Base-by-base conservation (phyloP, 176 grass and related monocot species). In the bread wheat (Triticum aestivum) region DNA sequence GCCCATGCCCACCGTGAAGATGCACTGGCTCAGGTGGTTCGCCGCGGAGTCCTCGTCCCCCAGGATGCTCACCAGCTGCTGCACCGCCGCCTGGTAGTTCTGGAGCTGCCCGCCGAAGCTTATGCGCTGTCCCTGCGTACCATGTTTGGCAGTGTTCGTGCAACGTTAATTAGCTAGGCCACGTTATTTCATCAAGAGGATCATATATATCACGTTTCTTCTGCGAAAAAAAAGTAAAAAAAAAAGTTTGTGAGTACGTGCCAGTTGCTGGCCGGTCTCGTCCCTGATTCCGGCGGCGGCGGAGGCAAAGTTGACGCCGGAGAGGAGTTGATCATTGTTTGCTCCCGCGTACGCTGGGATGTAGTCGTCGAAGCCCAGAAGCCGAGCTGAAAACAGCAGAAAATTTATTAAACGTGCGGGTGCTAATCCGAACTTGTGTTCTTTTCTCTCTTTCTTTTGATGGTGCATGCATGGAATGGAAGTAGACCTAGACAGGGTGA, bases 251-350 rank as follows among this genome's bases (percentile, higher is more conserved):
- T 76, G 17, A 30, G 0, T 27, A 4, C 51, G n/a, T 83, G 91
- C 96, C 90, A 98, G 80, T 67, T 98, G 96, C 37, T 87, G 93
- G 4, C 93, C 93, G 2, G 96, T 98, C 85, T 98, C 96, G 18
- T 94, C 90, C 39, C 93, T 82, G 79, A 96, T 98, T 58, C 96
- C 96, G 20, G 96, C 96, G 18, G 96, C 96, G 1, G 93, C 96
- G 9, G 96, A 98, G 6, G 96, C 93, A 41, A 96, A 98, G 87
- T 98, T 98, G 34, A 85, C 94, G 61, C 93, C 96, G n/a, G 88
- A 64, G 71, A 98, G 86, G 20, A 96, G 88, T 20, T 89, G 86
- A 33, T 92, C 81, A 8, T 64, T 81, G 37, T 67, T 86, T 8
- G 92, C 88, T 7, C 72, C 79, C 23, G 92, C 89, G 75, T 92